These are phyloP conservation scores for Raphanus raphanistrum DNA, from an alignment of 345 rosid genomes.

Conservation along the genomic window DNA sequence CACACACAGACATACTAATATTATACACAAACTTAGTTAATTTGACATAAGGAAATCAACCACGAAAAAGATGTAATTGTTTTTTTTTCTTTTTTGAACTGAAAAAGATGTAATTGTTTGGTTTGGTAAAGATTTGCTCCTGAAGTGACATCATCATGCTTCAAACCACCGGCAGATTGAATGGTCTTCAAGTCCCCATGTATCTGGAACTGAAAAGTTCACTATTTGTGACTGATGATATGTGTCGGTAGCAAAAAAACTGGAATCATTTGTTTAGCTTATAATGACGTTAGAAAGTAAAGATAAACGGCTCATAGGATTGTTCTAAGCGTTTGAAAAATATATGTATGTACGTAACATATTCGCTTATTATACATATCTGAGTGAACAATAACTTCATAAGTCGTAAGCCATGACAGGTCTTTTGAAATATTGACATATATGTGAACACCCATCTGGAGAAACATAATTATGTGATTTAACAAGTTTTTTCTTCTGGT, in stretches of 20 bases:
- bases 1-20: background rate
- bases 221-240: background rate
- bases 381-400: background rate
- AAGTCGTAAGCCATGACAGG: background rate
- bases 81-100: too few relatives aligned
- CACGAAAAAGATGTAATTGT: background rate
- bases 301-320: background rate
- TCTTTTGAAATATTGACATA: background rate
- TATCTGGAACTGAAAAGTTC: conserved; percentile 3
- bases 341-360: background rate
- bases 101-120: background rate
- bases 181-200: conserved; percentile 12
- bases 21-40: background rate
- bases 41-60: background rate
- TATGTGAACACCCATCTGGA: background rate
- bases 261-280: background rate
- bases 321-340: background rate
- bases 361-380: background rate
- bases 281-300: background rate
- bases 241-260: background rate
- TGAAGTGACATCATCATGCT: conserved; percentile 4
- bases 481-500: background rate
- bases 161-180: background rate
- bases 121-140: background rate
- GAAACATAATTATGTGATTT: background rate